Percentiles rank a stretch among this genome's conserved stretches.
Evolutionary conservation across 2,329 filamentous ascomycete species (phyloP).

Genomic region (Trichophyton schoenleinii): DNA sequence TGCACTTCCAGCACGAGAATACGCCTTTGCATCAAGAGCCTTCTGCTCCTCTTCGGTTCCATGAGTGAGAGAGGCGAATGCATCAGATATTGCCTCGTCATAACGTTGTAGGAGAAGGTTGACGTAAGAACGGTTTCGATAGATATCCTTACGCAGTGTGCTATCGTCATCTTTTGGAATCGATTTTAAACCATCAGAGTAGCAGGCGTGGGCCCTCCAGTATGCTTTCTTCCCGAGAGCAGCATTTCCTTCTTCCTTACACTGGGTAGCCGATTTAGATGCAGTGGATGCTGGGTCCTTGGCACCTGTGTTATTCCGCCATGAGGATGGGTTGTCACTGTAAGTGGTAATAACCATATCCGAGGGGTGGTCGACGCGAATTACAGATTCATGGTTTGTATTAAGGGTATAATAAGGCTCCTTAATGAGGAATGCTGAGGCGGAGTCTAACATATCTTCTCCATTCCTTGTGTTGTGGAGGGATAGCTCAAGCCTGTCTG

Average conservation of each 20-base stretch:
- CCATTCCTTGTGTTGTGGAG: background rate
- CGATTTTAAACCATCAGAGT: background rate
- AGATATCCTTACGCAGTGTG: background rate
- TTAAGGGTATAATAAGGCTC: slow-evolving; percentile 41
- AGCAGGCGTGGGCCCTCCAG: background rate
- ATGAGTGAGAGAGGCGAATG: background rate
- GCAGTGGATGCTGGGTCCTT: background rate
- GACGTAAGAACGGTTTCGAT: background rate
- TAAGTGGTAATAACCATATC: slow-evolving; percentile 30
- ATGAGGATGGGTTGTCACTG: background rate
- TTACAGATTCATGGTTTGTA: slow-evolving; percentile 28
- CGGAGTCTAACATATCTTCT: slow-evolving; percentile 5
- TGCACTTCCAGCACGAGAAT: background rate
- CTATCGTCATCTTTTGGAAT: background rate
- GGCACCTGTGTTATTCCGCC: background rate
- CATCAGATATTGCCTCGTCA: background rate
- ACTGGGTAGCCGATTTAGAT: background rate
- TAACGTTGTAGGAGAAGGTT: background rate
- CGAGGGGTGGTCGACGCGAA: slow-evolving; percentile 43
- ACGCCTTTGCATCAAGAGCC: background rate
- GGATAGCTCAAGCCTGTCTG: background rate
- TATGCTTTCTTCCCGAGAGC: background rate
- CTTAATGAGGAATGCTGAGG: slow-evolving; percentile 37
- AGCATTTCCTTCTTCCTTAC: background rate
- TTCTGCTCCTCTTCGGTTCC: background rate